phyloP scores from a whole-genome alignment of 78 protist genomes.

The Ministeria vibrans region DNA sequence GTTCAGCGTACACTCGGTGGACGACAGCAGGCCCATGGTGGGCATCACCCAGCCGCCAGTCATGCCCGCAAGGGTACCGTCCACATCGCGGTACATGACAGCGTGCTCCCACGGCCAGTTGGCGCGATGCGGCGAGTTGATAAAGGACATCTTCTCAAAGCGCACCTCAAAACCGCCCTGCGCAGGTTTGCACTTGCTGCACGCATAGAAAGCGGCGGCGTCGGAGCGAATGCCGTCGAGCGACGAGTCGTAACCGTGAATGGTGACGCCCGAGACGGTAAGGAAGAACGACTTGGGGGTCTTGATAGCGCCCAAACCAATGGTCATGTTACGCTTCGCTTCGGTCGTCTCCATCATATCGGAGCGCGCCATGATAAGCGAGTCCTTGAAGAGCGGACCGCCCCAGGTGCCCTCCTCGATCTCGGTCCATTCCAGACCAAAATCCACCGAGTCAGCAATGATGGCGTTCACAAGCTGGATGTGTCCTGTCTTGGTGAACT shows the following conservation, averaged over 20 bases:
- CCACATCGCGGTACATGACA: neutral
- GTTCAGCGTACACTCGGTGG: neutral
- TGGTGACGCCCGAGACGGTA: neutral
- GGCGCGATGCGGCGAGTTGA: neutral
- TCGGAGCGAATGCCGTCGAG: too few species aligned
- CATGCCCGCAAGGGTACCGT: constrained; percentile 6
- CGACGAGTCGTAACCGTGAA: neutral
- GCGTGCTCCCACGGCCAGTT: neutral
- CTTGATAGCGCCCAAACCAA: neutral
- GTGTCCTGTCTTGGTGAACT: neutral
- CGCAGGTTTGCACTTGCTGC: neutral
- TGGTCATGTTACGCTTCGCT: too few species aligned
- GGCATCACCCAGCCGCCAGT: neutral
- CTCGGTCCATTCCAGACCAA: neutral
- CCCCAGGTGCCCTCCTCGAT: constrained; percentile 5
- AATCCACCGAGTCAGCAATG: neutral
- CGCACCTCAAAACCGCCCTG: constrained; percentile 1
- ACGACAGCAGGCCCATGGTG: neutral
- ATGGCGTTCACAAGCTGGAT: neutral
- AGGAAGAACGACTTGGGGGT: neutral
- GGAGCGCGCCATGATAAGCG: neutral
- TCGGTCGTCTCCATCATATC: too few species aligned
- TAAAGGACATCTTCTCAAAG: neutral
- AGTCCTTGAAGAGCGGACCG: neutral
- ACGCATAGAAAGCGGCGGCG: neutral